Evolutionary conservation across 768 basidiomycete species (phyloP).

Genomic region (Lentinula detonsa): DNA sequence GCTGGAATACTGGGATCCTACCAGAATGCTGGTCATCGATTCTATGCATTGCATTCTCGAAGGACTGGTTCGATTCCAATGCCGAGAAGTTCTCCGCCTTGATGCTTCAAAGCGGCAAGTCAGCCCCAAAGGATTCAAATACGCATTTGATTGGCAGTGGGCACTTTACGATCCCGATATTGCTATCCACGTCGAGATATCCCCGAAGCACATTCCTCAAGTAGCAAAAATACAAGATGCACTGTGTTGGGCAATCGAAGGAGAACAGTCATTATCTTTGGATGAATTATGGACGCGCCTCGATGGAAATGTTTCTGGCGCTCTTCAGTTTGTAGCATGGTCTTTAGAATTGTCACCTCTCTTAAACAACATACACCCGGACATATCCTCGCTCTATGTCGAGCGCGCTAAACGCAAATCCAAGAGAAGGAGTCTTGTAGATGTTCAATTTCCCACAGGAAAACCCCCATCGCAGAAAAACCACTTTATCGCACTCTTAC

Average conservation of each 20-base stretch:
- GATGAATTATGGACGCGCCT: neutral
- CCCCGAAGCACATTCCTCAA: neutral
- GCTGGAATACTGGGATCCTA: constrained; percentile 9
- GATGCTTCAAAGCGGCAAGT: neutral
- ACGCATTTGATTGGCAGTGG: neutral
- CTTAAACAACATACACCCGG: neutral
- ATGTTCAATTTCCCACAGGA: neutral
- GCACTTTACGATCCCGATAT: neutral
- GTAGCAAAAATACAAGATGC: neutral
- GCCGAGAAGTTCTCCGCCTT: constrained; percentile 9
- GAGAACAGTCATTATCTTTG: neutral
- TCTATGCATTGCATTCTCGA: constrained; percentile 35
- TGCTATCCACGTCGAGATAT: neutral
- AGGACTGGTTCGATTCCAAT: constrained; percentile 27
- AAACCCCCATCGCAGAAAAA: neutral
- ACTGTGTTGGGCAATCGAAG: neutral
- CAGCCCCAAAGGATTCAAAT: neutral
- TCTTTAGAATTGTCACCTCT: neutral
- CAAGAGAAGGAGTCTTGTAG: neutral
- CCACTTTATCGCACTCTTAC: neutral
- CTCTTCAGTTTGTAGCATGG: neutral
- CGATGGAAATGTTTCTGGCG: neutral
- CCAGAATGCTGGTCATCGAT: constrained; percentile 24
- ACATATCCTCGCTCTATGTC: neutral
- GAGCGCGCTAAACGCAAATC: neutral